Evolutionary conservation across 2,329 filamentous ascomycete species (phyloP).

Genomic region (Talaromyces funiculosus): DNA sequence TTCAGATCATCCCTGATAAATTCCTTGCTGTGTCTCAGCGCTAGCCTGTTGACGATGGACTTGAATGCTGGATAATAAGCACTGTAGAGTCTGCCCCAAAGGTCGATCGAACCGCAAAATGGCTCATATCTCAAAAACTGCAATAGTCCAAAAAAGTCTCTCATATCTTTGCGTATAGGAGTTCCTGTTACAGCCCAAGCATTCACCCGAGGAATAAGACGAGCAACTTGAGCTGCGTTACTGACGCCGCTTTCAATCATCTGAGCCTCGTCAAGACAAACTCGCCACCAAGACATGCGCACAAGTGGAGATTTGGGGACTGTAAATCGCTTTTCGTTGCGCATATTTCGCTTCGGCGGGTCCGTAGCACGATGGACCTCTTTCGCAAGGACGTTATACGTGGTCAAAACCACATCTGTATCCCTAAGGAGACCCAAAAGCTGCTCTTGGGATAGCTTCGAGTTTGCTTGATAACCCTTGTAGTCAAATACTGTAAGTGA

Average conservation of each 20-base stretch:
- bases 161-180: constrained; percentile 72
- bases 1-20: constrained; percentile 70
- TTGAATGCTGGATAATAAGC: constrained; percentile 60
- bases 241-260: constrained; percentile 89
- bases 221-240: constrained; percentile 73
- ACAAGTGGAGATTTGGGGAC: constrained; percentile 69
- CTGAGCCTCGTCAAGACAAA: constrained; percentile 66
- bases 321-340: constrained; percentile 58
- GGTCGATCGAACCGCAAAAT: constrained; percentile 57
- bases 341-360: constrained; percentile 65
- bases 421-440: constrained; percentile 44
- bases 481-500: constrained; percentile 53
- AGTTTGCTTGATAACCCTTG: constrained; percentile 44
- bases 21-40: constrained; percentile 81
- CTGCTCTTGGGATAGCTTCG: constrained; percentile 32
- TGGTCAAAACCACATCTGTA: constrained; percentile 56
- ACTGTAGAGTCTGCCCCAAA: constrained; percentile 64
- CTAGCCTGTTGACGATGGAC: constrained; percentile 63
- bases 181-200: constrained; percentile 92
- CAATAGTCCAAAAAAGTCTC: constrained; percentile 74
- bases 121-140: constrained; percentile 76
- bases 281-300: constrained; percentile 80
- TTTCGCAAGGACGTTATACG: constrained; percentile 63
- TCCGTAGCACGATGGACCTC: constrained; percentile 73
- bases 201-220: constrained; percentile 73